Percentiles rank a stretch among this genome's conserved stretches.
Evolutionary conservation across 768 basidiomycete species (phyloP).

Genomic region (Pleurotus giganteus): DNA sequence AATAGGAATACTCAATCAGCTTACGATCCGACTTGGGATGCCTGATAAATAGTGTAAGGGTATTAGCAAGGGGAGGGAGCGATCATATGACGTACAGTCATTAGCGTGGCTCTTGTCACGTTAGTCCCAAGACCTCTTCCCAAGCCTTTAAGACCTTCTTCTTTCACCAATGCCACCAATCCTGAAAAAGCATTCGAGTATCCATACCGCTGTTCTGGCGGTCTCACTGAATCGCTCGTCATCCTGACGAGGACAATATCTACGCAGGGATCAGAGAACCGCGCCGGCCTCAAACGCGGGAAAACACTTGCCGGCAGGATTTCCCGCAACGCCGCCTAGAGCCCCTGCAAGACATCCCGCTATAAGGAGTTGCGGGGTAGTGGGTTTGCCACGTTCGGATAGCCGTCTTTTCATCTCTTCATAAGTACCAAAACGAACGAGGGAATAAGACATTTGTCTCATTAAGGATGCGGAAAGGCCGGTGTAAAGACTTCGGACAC

Average conservation of each 20-base stretch:
- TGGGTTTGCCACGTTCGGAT: conserved; percentile 48
- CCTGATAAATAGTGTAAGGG: conserved; percentile 36
- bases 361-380: conserved; percentile 51
- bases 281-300: conserved; percentile 2
- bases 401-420: conserved; percentile 70
- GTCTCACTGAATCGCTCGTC: conserved; percentile 82
- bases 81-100: conserved; percentile 8
- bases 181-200: conserved; percentile 82
- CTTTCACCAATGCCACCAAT: conserved; percentile 57
- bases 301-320: conserved; percentile 60
- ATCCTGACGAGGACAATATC: conserved; percentile 81
- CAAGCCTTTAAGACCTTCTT: conserved; percentile 71
- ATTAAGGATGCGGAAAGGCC: conserved; percentile 81
- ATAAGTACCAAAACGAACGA: conserved; percentile 81
- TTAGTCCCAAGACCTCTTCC: conserved; percentile 79
- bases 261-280: conserved; percentile 18
- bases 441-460: conserved; percentile 90
- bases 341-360: conserved; percentile 75
- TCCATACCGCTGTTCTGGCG: conserved; percentile 69
- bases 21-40: conserved; percentile 83
- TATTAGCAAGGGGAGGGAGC: conserved; percentile 14
- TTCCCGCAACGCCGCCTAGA: conserved; percentile 81
- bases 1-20: conserved; percentile 26
- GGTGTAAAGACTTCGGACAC: conserved; percentile 73
- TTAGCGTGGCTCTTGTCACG: conserved; percentile 42